A percentile compares a stretch with the other conserved stretches of the same genome.
These are phyloP conservation scores for Suillus discolor DNA, from an alignment of 768 basidiomycete species.

Conservation along the genomic window DNA sequence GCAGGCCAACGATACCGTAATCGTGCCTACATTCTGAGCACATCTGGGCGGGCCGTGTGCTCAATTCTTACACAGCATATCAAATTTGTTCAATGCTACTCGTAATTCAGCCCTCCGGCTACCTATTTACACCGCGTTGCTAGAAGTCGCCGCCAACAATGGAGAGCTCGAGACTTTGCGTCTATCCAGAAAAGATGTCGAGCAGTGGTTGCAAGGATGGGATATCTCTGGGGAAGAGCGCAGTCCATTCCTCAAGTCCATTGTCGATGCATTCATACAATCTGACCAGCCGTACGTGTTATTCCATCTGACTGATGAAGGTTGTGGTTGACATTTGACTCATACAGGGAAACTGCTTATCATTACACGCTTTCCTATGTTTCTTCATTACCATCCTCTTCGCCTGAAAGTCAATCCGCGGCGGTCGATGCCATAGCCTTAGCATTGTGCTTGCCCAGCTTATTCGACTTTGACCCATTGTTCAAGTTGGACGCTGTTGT, in stretches of 20 bases:
- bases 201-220: slow-evolving; percentile 82
- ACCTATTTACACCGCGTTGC: slow-evolving; percentile 60
- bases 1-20: neutral
- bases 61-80: slow-evolving; percentile 49
- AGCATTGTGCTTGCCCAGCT: slow-evolving; percentile 62
- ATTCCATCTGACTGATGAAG: neutral
- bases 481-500: slow-evolving; percentile 77
- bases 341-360: slow-evolving; percentile 57
- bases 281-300: slow-evolving; percentile 58
- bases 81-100: slow-evolving; percentile 80
- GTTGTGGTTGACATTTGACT: neutral
- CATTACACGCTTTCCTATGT: slow-evolving; percentile 66
- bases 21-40: neutral
- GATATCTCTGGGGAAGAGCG: slow-evolving; percentile 63
- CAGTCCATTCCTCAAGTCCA: slow-evolving; percentile 61
- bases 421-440: slow-evolving; percentile 63
- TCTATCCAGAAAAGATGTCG: slow-evolving; percentile 59
- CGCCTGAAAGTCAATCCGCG: slow-evolving; percentile 51
- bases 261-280: slow-evolving; percentile 60
- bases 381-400: slow-evolving; percentile 57
- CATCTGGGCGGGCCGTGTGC: neutral
- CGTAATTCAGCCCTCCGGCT: slow-evolving; percentile 49
- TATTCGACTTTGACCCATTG: slow-evolving; percentile 82
- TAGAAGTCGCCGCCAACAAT: slow-evolving; percentile 59
- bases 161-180: slow-evolving; percentile 65